phyloP scores from a whole-genome alignment of 2,329 filamentous ascomycete species.

The Escovopsis sp. region DNA sequence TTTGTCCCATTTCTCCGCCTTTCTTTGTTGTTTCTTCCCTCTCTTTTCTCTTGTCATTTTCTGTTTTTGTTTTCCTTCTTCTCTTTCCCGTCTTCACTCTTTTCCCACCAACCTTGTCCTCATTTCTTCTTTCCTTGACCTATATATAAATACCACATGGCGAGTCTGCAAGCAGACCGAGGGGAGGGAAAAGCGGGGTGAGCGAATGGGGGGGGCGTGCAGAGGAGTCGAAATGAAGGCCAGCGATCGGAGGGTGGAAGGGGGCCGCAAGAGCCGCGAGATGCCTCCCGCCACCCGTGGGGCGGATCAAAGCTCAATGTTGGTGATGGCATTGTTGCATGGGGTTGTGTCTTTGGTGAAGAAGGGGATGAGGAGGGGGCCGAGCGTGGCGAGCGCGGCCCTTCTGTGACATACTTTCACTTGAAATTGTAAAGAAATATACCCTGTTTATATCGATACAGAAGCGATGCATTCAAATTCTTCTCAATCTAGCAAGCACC shows the following conservation, averaged over 20 bases:
- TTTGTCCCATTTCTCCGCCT: neutral
- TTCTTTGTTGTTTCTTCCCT: conserved; percentile 14
- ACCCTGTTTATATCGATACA: no score
- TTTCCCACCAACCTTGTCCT: conserved; percentile 15
- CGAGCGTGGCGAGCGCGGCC: neutral
- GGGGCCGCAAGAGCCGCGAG: no score
- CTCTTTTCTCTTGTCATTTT: conserved; percentile 14
- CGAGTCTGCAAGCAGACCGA: conserved; percentile 18
- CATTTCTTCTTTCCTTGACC: conserved; percentile 5
- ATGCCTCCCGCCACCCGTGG: no score
- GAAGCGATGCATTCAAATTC: no score
- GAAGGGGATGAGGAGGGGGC: no score
- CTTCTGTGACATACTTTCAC: neutral
- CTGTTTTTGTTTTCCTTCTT: conserved; percentile 4
- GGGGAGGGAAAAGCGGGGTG: conserved; percentile 1
- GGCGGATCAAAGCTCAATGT: no score
- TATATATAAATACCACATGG: conserved; percentile 19
- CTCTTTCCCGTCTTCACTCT: conserved; percentile 13
- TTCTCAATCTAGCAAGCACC: no score
- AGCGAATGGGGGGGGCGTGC: no score
- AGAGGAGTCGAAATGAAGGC: no score
- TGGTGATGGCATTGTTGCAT: neutral
- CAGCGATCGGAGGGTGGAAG: no score
- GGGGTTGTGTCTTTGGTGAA: no score
- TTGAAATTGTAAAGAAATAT: neutral